A percentile compares a stretch with the other conserved stretches of the same genome.
Evolutionary conservation across 768 basidiomycete species (phyloP).

Genomic region (Ramaria sp.): DNA sequence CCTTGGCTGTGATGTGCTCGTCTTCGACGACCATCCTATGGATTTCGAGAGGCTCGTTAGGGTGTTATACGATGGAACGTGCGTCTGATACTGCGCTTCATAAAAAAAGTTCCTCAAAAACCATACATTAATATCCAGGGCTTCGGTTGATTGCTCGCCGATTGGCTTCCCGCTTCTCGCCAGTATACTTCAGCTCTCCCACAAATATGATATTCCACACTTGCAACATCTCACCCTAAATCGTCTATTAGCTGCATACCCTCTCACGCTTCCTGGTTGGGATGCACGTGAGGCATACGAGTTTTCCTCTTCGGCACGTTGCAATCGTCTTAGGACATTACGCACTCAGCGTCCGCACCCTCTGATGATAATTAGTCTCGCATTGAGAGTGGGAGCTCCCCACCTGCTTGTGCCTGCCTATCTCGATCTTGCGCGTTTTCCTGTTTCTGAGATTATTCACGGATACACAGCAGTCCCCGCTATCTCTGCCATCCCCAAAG

Average conservation of each 20-base stretch:
- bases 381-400: background rate
- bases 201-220: background rate
- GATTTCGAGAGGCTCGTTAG: background rate
- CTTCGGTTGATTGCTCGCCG: background rate
- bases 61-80: background rate
- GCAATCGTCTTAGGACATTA: background rate
- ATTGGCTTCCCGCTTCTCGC: background rate
- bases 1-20: constrained; percentile 93
- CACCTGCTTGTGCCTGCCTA: background rate
- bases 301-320: background rate
- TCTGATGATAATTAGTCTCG: background rate
- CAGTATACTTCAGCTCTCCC: background rate
- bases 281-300: background rate
- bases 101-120: background rate
- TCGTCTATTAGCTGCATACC: background rate
- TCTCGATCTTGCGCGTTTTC: background rate
- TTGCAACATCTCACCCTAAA: background rate
- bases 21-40: constrained; percentile 90
- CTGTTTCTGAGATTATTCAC: background rate
- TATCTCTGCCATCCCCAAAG: background rate
- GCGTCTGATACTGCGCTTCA: background rate
- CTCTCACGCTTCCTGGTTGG: background rate
- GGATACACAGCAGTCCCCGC: background rate
- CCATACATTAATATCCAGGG: background rate
- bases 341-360: background rate